Evolutionary conservation across 129 eudicot genomes (phyloP), one percentile per base, ranked within the genome.

Genomic region (Centaurea solstitialis): DNA sequence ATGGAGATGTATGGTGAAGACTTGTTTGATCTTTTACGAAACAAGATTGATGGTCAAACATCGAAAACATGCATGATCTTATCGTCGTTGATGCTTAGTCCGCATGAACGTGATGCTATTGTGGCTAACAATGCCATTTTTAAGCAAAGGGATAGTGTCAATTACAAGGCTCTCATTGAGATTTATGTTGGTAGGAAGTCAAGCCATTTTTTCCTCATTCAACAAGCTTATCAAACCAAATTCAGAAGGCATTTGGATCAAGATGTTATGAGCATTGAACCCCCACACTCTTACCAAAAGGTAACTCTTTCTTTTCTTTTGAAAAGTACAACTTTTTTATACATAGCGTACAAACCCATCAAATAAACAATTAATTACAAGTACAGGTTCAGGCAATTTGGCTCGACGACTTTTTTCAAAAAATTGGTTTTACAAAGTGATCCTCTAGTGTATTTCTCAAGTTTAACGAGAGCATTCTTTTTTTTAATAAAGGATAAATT

Each of bases 221-320:
- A 85, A 81, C 96, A 90, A 80, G 93, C 91, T 74, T 93, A 93
- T 85, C 89, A 81, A 76, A 81, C 83, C 64, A 90, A 78, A 75
- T 93, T 76, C 80, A 79, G 86, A 84, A 89, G 88, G 81, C 84
- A 81, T 17, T 79, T 93, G 80, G 92, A 87, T 70, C 90, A 87
- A 81, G 96, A 93, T 26, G 87, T 93, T 80, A 70, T 82, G 72
- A 67, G 73, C 78, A 84, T 93, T 71, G 98, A 93, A 68, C 93
- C 98, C 59, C 86, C 88, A 39, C 87, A 89, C 75, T 90, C 98
- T 26, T 93, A 81, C 80, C 91, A 90, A 84, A 93, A 82, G 93
- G 98, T 90, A 79, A 68, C 62, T 13, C 21, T 73, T 43, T 74
- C 23, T 74, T 38, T 21, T 20, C 2, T 78, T 69, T 37, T 78